These are phyloP conservation scores for Talaromyces sp. DNA, from an alignment of 2,329 filamentous ascomycete species.

Conservation along the genomic window DNA sequence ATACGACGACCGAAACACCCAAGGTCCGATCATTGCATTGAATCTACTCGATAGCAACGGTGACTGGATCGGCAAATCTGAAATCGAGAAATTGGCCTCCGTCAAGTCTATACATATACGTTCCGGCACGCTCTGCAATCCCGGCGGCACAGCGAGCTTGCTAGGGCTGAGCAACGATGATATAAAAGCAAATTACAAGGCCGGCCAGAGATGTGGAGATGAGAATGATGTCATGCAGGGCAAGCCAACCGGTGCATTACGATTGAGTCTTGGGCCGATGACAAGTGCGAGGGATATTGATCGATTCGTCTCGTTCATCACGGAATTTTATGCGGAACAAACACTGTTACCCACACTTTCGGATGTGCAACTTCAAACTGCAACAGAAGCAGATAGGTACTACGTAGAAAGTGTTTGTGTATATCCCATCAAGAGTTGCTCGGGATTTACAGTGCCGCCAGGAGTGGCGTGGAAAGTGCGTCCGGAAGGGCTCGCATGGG, in stretches of 20 bases:
- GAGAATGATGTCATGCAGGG: constrained; percentile 78
- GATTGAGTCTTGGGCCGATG: constrained; percentile 86
- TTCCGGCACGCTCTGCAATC: constrained; percentile 88
- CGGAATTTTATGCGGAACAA: constrained; percentile 61
- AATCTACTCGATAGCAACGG: constrained; percentile 69
- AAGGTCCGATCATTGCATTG: constrained; percentile 78
- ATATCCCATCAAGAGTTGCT: constrained; percentile 94
- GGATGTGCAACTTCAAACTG: constrained; percentile 8
- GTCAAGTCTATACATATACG: constrained; percentile 78
- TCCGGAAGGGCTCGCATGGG: constrained; percentile 83
- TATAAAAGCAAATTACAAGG: constrained; percentile 77
- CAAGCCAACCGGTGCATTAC: constrained; percentile 82
- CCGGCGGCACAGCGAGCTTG: constrained; percentile 73
- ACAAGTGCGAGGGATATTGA: constrained; percentile 73
- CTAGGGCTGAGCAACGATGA: constrained; percentile 76
- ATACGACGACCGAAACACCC: constrained; percentile 46
- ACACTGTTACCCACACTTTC: constrained; percentile 21
- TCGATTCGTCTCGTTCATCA: constrained; percentile 66
- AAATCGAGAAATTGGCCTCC: constrained; percentile 81
- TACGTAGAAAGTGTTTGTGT: constrained; percentile 66
- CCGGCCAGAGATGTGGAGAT: constrained; percentile 78
- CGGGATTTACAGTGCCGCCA: constrained; percentile 67
- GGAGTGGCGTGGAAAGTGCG: constrained; percentile 70
- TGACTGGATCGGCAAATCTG: constrained; percentile 73
- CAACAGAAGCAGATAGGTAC: constrained; percentile 31